A percentile compares a stretch with the other conserved stretches of the same genome.
These are phyloP conservation scores for Mallotus repandus DNA, from an alignment of 441 rosid species.

Conservation along the genomic window DNA sequence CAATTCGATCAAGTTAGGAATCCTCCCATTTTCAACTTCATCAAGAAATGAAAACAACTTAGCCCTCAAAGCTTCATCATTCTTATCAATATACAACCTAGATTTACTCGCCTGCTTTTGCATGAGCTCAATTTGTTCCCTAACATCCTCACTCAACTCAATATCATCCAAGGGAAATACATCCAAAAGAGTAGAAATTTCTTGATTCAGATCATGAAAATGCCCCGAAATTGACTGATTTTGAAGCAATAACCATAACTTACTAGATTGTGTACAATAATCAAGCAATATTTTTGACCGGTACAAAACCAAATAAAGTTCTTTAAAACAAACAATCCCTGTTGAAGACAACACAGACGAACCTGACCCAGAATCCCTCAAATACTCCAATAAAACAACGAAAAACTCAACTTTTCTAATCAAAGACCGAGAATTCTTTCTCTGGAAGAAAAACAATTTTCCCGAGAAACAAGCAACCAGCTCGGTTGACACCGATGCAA, in stretches of 20 bases:
- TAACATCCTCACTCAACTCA: slow-evolving; percentile 59
- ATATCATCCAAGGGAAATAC: slow-evolving; percentile 63
- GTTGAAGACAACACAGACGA: slow-evolving; percentile 39
- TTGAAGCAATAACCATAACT: slow-evolving; percentile 88
- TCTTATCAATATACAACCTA: slow-evolving; percentile 53
- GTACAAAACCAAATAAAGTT: slow-evolving; percentile 73
- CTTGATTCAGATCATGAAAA: slow-evolving; percentile 88
- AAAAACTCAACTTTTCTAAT: slow-evolving; percentile 70
- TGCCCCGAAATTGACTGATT: slow-evolving; percentile 78
- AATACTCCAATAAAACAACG: slow-evolving; percentile 53
- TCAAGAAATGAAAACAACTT: slow-evolving; percentile 59
- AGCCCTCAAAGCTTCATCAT: slow-evolving; percentile 66
- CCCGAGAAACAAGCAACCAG: slow-evolving; percentile 51
- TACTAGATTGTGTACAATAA: slow-evolving; percentile 73
- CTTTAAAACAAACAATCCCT: slow-evolving; percentile 67
- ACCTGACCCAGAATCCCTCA: slow-evolving; percentile 47
- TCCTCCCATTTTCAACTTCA: slow-evolving; percentile 59
- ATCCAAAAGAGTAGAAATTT: slow-evolving; percentile 84
- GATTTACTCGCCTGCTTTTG: slow-evolving; percentile 57
- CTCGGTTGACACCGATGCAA: slow-evolving; percentile 58
- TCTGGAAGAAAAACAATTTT: slow-evolving; percentile 49
- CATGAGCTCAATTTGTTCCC: slow-evolving; percentile 73
- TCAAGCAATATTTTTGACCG: slow-evolving; percentile 79
- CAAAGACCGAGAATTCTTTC: slow-evolving; percentile 67
- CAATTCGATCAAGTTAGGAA: slow-evolving; percentile 42